These are phyloP conservation scores for Vaccinium myrtillus DNA, from an alignment of 148 eudicot species.

Conservation along the genomic window DNA sequence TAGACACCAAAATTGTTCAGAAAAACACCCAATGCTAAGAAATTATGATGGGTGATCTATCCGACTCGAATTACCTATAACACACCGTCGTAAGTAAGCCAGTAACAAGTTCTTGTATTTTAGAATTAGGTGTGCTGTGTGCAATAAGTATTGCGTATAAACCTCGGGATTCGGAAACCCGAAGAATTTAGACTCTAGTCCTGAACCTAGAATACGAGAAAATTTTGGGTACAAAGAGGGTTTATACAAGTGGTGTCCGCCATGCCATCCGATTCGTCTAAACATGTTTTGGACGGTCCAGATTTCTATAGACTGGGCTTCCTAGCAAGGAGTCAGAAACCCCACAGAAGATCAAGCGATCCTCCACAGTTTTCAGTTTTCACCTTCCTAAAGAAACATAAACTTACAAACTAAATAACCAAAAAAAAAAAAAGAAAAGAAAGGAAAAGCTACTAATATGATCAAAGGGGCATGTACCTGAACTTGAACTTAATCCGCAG, in stretches of 20 bases:
- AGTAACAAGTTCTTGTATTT: too few species aligned
- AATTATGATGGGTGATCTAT: neutral
- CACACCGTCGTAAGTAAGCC: neutral
- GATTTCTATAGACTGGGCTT: neutral
- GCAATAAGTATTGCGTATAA: too few species aligned
- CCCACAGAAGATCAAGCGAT: neutral
- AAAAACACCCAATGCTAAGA: neutral
- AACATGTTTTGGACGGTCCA: too few species aligned
- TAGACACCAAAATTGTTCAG: neutral
- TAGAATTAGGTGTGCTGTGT: too few species aligned
- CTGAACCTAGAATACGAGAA: too few species aligned
- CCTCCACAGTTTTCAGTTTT: neutral
- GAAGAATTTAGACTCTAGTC: too few species aligned
- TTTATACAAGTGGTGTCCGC: too few species aligned
- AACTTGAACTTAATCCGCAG: neutral
- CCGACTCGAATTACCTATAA: neutral
- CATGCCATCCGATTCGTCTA: neutral
- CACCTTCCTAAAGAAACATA: neutral
- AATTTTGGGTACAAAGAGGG: too few species aligned
- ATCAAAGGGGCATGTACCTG: neutral
- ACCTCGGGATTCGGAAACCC: too few species aligned
- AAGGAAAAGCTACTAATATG: neutral
- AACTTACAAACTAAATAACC: neutral
- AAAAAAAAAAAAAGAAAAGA: too few species aligned
- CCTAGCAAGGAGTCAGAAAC: too few species aligned